Evolutionary conservation across 1,284 basidiomycete genomes (phyloP), one percentile per base, ranked within the genome.

Genomic region (Gymnopus androsaceus): DNA sequence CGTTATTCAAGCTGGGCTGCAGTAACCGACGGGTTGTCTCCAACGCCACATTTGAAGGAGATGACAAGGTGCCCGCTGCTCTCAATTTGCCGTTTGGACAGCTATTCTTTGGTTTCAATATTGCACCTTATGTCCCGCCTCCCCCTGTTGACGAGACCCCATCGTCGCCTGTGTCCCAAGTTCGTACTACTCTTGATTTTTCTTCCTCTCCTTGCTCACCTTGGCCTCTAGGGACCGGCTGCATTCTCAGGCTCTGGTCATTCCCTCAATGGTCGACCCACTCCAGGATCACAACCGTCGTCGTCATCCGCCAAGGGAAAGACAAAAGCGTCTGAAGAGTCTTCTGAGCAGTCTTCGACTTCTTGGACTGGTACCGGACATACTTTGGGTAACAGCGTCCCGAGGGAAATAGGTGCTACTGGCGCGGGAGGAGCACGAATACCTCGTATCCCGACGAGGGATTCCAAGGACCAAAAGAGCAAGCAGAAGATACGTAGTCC

Each of bases 1-100:
- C 42, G 8, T 45, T 17, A 45, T 31, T 47, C 46, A 47, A 67
- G 25, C 67, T 52, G 15, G n/a, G n/a, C 40, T 52, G 25, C 62
- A 98, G 95, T 64, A 85, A 92, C 69, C 88, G 88, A 19, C 85
- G 84, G 30, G 85, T 98, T 46, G 84, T 98, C 50, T 94, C 94
- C 0, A 93, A 90, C 55, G 88, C 88, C 54, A 87, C 85, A 23
- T 72, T 94, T 11, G 87, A 93, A 65, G 79, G 82, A 5, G 89
- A 90, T 36, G 80, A 79, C 52, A 89, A 90, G 69, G 93, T 92
- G 4, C 95, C 97, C 1, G 94, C 94, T 0, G 88, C 94, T 1
- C 79, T 99, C 46, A 90, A 92, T 63, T 77, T 99, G 28, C 95
- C 96, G 0, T 90, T 91, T 61, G 97, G 97, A 19, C 91, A 95